Conservation (phyloP, 1,284 basidiomycete genomes). For the Waitea zeae region DNA sequence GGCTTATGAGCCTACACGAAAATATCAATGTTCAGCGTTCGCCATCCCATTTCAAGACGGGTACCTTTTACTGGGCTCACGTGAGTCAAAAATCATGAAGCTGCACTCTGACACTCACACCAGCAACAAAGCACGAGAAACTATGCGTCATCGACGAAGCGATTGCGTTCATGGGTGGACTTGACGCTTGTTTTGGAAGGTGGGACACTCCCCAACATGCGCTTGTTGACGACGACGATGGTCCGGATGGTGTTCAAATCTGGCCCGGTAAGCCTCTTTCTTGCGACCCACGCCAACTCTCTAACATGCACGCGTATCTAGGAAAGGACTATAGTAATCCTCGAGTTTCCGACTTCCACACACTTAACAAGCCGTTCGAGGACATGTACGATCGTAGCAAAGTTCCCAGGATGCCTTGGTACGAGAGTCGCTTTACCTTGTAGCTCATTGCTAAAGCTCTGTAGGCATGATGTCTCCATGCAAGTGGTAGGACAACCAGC, state of each 20-base stretch:
- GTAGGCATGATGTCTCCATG: conserved; percentile 89
- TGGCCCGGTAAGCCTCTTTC: conserved; percentile 54
- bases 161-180: conserved; percentile 95
- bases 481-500: conserved; percentile 96
- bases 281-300: neutral
- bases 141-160: conserved; percentile 95
- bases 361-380: conserved; percentile 79
- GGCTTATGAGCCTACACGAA: conserved; percentile 70
- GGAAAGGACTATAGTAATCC: conserved; percentile 93
- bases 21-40: conserved; percentile 97
- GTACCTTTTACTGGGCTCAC: conserved; percentile 97
- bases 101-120: too few relatives aligned
- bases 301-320: conserved; percentile 9
- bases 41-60: conserved; percentile 93
- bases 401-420: conserved; percentile 95
- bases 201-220: conserved; percentile 96
- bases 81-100: conserved; percentile 23
- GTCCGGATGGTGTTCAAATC: conserved; percentile 46
- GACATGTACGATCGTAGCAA: conserved; percentile 88
- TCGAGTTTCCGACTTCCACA: conserved; percentile 77
- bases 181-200: conserved; percentile 89
- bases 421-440: conserved; percentile 10
- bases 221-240: conserved; percentile 66
- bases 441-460: conserved; percentile 1
- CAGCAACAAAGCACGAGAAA: conserved; percentile 72